A percentile compares a stretch with the other conserved stretches of the same genome.
Evolutionary conservation across 108 stramenopile species (phyloP).

Genomic region (Schizochytrium sp.): DNA sequence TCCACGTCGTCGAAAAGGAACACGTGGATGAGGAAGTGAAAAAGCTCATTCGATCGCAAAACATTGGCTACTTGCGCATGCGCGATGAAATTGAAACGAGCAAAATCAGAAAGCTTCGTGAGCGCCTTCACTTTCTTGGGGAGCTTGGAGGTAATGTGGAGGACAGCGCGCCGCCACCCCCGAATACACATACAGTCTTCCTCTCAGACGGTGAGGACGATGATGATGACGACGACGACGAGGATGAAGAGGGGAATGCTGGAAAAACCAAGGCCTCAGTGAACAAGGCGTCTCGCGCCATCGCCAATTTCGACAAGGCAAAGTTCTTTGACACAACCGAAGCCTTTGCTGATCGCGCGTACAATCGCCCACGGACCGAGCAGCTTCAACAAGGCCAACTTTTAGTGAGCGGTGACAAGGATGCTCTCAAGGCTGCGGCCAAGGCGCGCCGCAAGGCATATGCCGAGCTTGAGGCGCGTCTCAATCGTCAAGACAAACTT

Average conservation of each 20-base stretch:
- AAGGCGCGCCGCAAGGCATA: slow-evolving; percentile 60
- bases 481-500: slow-evolving; percentile 50
- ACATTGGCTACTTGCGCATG: slow-evolving; percentile 78
- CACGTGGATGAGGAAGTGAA: slow-evolving; percentile 45
- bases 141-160: slow-evolving; percentile 57
- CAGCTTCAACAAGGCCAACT: background rate
- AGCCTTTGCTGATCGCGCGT: slow-evolving; percentile 76
- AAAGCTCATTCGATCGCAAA: slow-evolving; percentile 88
- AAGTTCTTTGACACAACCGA: slow-evolving; percentile 68
- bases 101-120: slow-evolving; percentile 56
- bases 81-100: slow-evolving; percentile 41
- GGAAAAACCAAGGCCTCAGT: background rate
- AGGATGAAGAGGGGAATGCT: background rate
- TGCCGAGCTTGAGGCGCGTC: slow-evolving; percentile 70
- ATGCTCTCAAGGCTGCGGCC: slow-evolving; percentile 36
- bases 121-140: background rate
- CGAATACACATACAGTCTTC: slow-evolving; percentile 40
- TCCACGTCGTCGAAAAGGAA: slow-evolving; percentile 56
- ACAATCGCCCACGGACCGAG: background rate
- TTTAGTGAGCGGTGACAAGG: slow-evolving; percentile 34
- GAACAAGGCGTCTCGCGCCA: slow-evolving; percentile 62
- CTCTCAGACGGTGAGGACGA: slow-evolving; percentile 43
- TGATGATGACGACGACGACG: slow-evolving; percentile 22
- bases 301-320: slow-evolving; percentile 41
- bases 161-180: slow-evolving; percentile 61